A percentile compares a stretch with the other conserved stretches of the same genome.
These are phyloP conservation scores for Russula sp. DNA, from an alignment of 768 basidiomycete genomes.

Conservation along the genomic window DNA sequence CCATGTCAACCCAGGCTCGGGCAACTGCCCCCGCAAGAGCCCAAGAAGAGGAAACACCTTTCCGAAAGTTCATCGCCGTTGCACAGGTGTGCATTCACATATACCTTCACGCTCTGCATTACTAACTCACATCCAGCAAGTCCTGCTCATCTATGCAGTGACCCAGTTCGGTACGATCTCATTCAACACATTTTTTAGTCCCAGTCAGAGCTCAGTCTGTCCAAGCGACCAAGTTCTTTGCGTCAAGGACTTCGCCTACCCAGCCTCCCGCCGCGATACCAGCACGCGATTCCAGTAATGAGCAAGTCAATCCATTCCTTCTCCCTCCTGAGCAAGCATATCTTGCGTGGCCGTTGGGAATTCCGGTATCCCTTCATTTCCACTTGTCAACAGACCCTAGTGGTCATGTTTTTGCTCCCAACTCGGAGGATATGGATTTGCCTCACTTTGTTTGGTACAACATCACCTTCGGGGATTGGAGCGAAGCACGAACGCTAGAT, in stretches of 20 bases:
- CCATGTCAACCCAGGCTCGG: constrained; percentile 4
- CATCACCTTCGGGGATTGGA: constrained; percentile 73
- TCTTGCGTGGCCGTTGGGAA: constrained; percentile 56
- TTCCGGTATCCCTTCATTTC: constrained; percentile 63
- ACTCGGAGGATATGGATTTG: constrained; percentile 44
- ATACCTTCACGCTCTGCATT: not conserved
- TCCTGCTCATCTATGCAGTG: constrained; percentile 57
- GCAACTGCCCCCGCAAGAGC: constrained; percentile 20
- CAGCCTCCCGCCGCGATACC: constrained; percentile 29
- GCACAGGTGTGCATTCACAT: constrained; percentile 36
- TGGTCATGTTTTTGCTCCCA: constrained; percentile 52
- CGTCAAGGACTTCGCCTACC: constrained; percentile 32
- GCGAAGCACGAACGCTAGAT: constrained; percentile 49
- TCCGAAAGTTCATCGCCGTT: constrained; percentile 35
- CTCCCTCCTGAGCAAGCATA: constrained; percentile 49
- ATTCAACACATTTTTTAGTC: not conserved
- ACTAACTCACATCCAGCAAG: constrained; percentile 45
- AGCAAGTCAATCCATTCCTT: constrained; percentile 40
- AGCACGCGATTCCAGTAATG: constrained; percentile 16
- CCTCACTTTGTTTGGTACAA: constrained; percentile 74
- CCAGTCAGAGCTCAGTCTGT: constrained; percentile 4
- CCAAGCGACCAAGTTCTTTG: constrained; percentile 43
- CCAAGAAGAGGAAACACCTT: constrained; percentile 33
- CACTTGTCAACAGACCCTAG: constrained; percentile 62
- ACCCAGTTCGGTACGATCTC: constrained; percentile 53